Percentiles rank a stretch among this genome's conserved stretches.
phyloP scores from a whole-genome alignment of 345 rosid species.

The Brassica incana region DNA sequence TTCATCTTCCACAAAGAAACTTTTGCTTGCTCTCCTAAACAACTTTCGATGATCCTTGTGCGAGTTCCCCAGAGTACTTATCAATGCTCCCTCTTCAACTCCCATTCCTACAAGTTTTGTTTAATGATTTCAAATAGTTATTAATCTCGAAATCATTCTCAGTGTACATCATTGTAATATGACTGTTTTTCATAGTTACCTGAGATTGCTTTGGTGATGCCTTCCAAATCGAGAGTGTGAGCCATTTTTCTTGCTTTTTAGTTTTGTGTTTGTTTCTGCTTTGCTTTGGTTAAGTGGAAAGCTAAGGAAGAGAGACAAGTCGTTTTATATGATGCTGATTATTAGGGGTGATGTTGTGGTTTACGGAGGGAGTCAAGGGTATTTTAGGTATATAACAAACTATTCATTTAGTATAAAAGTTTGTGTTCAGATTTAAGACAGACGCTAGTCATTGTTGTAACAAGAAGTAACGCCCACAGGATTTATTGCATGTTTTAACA shows the following conservation, averaged over 20 bases:
- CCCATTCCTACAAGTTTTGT: slow-evolving; percentile 59
- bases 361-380: slow-evolving; percentile 11
- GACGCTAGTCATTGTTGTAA: slow-evolving; percentile 10
- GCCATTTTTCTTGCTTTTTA: slow-evolving; percentile 45
- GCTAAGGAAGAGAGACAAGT: slow-evolving; percentile 11
- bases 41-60: slow-evolving; percentile 54
- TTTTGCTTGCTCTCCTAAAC: slow-evolving; percentile 55
- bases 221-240: slow-evolving; percentile 44
- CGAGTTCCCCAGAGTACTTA: slow-evolving; percentile 58
- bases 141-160: background rate
- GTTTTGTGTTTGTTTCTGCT: background rate
- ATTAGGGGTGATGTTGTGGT: slow-evolving; percentile 50
- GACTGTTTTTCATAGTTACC: slow-evolving; percentile 39
- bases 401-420: background rate
- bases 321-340: slow-evolving; percentile 16
- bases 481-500: slow-evolving; percentile 9
- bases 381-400: background rate
- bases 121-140: background rate
- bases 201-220: slow-evolving; percentile 66
- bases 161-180: background rate
- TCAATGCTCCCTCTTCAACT: slow-evolving; percentile 69
- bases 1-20: slow-evolving; percentile 69
- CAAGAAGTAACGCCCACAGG: slow-evolving; percentile 3
- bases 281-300: slow-evolving; percentile 2
- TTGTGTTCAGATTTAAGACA: slow-evolving; percentile 11